phyloP scores from a whole-genome alignment of 1,139 yeast species.

The Yamadazyma songkhlaensis region DNA sequence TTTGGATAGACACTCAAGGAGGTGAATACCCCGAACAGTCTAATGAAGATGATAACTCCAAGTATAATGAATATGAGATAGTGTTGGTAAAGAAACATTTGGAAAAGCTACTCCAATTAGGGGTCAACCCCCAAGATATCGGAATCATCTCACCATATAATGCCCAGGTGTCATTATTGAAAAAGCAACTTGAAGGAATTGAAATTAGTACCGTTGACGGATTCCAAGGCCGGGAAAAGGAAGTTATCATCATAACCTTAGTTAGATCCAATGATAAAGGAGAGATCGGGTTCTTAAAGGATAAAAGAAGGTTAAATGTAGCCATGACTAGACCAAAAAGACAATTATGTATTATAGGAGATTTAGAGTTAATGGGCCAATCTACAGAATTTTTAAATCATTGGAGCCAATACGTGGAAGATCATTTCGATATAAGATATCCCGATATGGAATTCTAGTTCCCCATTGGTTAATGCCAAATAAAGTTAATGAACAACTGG shows the following conservation, averaged over 20 bases:
- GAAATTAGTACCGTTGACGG: slow-evolving; percentile 49
- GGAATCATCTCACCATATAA: slow-evolving; percentile 89
- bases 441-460: slow-evolving; percentile 40
- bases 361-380: slow-evolving; percentile 58
- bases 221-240: slow-evolving; percentile 67
- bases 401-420: slow-evolving; percentile 76
- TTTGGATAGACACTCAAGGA: slow-evolving; percentile 96
- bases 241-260: slow-evolving; percentile 61
- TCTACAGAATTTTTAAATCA: slow-evolving; percentile 49
- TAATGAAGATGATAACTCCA: slow-evolving; percentile 45
- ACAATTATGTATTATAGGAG: slow-evolving; percentile 84
- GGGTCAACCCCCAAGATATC: slow-evolving; percentile 51
- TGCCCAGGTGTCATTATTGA: slow-evolving; percentile 73
- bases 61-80: slow-evolving; percentile 74
- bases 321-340: slow-evolving; percentile 90
- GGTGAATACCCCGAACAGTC: slow-evolving; percentile 71
- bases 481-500: too few relatives aligned
- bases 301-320: slow-evolving; percentile 73
- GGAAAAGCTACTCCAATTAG: slow-evolving; percentile 40
- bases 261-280: slow-evolving; percentile 46
- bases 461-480: slow-evolving; percentile 5
- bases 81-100: slow-evolving; percentile 59
- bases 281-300: slow-evolving; percentile 75
- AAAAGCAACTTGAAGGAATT: slow-evolving; percentile 27
- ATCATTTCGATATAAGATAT: slow-evolving; percentile 58